Evolutionary conservation across 2,329 filamentous ascomycete species (phyloP).

Genomic region (Ophiobolus disseminans): DNA sequence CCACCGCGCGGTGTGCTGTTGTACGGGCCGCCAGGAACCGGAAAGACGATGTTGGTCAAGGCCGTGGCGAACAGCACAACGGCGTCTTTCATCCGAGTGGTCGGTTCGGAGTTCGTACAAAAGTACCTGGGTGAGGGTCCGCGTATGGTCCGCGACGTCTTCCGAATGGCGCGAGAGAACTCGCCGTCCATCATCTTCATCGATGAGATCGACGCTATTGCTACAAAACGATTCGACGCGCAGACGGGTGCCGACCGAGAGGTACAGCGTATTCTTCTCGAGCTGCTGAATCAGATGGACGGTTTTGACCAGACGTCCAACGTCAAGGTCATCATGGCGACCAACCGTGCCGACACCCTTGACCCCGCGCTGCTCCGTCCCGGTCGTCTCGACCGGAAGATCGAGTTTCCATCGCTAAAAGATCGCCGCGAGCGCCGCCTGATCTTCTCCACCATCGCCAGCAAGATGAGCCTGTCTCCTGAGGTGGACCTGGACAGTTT

Average conservation of each 20-base stretch:
- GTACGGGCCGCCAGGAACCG: constrained; percentile 93
- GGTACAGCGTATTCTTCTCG: constrained; percentile 96
- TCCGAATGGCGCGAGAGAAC: constrained; percentile 98
- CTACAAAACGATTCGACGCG: constrained; percentile 98
- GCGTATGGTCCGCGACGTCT: constrained; percentile 98
- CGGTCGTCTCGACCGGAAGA: constrained; percentile 95
- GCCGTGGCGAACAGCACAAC: constrained; percentile 98
- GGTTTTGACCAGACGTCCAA: constrained; percentile 99
- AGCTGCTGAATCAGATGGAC: constrained; percentile 99
- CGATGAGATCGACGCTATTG: constrained; percentile 98
- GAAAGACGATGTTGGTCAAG: constrained; percentile 98
- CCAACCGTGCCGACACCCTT: constrained; percentile 95
- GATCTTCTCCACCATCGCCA: constrained; percentile 96
- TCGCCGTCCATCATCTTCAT: constrained; percentile 99
- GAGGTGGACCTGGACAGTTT: constrained; percentile 96
- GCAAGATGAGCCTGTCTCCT: constrained; percentile 95
- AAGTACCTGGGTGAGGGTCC: constrained; percentile 98
- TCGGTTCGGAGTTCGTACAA: constrained; percentile 97
- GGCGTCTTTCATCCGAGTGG: constrained; percentile 96
- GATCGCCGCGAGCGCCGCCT: constrained; percentile 93
- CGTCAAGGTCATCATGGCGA: constrained; percentile 99
- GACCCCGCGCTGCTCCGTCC: constrained; percentile 94
- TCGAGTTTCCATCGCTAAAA: constrained; percentile 94
- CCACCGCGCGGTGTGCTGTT: constrained; percentile 94
- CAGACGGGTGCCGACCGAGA: constrained; percentile 98